A percentile compares a stretch with the other conserved stretches of the same genome.
phyloP scores from a whole-genome alignment of 768 basidiomycete species.

The Leccinum sublutescens region DNA sequence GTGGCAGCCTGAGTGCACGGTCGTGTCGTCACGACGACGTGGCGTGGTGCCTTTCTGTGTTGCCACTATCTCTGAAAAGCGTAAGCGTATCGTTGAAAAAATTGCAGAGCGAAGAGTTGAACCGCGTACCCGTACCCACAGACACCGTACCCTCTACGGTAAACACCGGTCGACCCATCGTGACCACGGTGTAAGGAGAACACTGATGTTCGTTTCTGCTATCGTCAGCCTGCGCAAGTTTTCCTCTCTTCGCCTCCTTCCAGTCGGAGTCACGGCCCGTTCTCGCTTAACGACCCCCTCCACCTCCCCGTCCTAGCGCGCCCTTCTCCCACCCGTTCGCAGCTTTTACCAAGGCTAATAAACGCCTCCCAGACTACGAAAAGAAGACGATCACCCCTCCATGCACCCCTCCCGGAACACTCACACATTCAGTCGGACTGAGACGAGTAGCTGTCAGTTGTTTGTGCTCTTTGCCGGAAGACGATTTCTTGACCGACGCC shows the following conservation, averaged over 20 bases:
- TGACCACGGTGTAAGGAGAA: too few relatives aligned
- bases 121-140: too few relatives aligned
- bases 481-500: slow-evolving; percentile 17
- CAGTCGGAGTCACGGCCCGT: slow-evolving; percentile 30
- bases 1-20: too few relatives aligned
- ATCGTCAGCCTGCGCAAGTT: too few relatives aligned
- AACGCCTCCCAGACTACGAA: slow-evolving; percentile 45
- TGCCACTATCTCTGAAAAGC: too few relatives aligned
- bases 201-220: too few relatives aligned
- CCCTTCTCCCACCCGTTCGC: slow-evolving; percentile 50
- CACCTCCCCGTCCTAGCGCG: slow-evolving; percentile 3
- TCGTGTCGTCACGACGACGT: too few relatives aligned
- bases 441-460: slow-evolving; percentile 7
- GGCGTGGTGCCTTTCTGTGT: too few relatives aligned
- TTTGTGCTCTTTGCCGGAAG: slow-evolving; percentile 26
- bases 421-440: slow-evolving; percentile 15
- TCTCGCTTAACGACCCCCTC: slow-evolving; percentile 28
- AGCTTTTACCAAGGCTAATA: slow-evolving; percentile 50
- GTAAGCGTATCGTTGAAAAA: too few relatives aligned
- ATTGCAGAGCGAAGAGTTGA: too few relatives aligned
- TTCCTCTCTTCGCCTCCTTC: slow-evolving; percentile 34
- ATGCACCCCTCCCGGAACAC: slow-evolving; percentile 23
- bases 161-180: too few relatives aligned
- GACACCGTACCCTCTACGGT: too few relatives aligned
- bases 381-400: slow-evolving; percentile 29